phyloP scores from a whole-genome alignment of 1,139 yeast species.

The Groenewaldozyma sp. region DNA sequence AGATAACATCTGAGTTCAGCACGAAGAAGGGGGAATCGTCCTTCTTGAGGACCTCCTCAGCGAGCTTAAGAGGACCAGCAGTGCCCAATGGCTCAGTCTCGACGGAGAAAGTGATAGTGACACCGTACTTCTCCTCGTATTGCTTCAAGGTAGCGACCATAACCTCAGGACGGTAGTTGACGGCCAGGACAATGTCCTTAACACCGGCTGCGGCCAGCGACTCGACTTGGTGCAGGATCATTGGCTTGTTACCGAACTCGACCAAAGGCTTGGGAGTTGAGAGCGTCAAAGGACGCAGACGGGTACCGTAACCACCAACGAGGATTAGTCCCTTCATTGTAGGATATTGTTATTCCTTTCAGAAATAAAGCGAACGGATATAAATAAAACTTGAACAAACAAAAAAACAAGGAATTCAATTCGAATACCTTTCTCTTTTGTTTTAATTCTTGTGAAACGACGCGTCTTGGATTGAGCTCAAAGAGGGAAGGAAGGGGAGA shows the following conservation, averaged over 20 bases:
- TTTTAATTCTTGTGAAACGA: no score
- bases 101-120: slow-evolving; percentile 90
- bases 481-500: not conserved
- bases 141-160: slow-evolving; percentile 93
- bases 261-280: slow-evolving; percentile 98
- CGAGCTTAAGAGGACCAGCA: slow-evolving; percentile 97
- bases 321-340: slow-evolving; percentile 94
- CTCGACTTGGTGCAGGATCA: slow-evolving; percentile 86
- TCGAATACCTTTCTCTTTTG: no score
- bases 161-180: slow-evolving; percentile 98
- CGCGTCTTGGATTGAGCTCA: not conserved
- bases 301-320: slow-evolving; percentile 99
- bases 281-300: slow-evolving; percentile 96
- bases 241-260: slow-evolving; percentile 96
- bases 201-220: slow-evolving; percentile 98
- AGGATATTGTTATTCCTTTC: slow-evolving; percentile 1
- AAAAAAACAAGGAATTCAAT: not conserved
- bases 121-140: slow-evolving; percentile 93
- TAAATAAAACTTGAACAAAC: not conserved
- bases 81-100: slow-evolving; percentile 99
- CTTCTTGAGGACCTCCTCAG: slow-evolving; percentile 87
- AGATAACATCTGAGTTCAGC: slow-evolving; percentile 94
- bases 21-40: slow-evolving; percentile 97
- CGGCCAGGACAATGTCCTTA: slow-evolving; percentile 96
- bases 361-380: not conserved